Conservation (phyloP, 257 asterid genomes). For the Knoxia roxburghii region DNA sequence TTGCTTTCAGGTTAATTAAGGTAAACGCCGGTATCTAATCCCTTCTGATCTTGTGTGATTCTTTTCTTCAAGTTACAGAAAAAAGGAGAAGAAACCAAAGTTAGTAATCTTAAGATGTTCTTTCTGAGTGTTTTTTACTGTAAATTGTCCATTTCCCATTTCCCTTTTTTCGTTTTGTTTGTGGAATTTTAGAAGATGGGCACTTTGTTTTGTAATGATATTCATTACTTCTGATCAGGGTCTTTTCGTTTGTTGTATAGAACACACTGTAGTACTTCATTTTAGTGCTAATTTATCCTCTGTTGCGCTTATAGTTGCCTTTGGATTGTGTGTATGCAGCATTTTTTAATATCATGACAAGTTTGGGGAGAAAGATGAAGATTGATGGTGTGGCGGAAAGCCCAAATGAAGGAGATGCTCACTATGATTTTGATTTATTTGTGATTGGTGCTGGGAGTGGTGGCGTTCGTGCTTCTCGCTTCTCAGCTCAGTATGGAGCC, state of each 20-base stretch:
- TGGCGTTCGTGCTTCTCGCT: constrained; percentile 89
- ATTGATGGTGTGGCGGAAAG: constrained; percentile 60
- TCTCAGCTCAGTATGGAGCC: constrained; percentile 90
- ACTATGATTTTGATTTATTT: constrained; percentile 78
- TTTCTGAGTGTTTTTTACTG: background rate
- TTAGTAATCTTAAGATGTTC: background rate
- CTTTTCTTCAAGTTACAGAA: background rate
- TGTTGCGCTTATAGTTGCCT: constrained; percentile 8
- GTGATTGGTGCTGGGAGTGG: constrained; percentile 99
- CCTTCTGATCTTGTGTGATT: background rate
- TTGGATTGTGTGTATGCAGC: constrained; percentile 31
- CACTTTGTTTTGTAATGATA: background rate
- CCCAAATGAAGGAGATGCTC: constrained; percentile 38
- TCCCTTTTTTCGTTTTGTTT: background rate
- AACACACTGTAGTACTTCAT: background rate
- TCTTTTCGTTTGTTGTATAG: constrained; percentile 2
- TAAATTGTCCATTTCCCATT: no score
- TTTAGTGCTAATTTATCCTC: constrained; percentile 14
- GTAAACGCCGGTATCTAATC: background rate
- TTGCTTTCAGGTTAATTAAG: background rate
- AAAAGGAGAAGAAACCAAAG: background rate
- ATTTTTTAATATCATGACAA: constrained; percentile 50
- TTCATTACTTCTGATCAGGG: constrained; percentile 11
- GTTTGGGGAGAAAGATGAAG: constrained; percentile 69
- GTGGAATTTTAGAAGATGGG: background rate